Conservation (phyloP, 306 rosid genomes). For the Oemleria cerasiformis region DNA sequence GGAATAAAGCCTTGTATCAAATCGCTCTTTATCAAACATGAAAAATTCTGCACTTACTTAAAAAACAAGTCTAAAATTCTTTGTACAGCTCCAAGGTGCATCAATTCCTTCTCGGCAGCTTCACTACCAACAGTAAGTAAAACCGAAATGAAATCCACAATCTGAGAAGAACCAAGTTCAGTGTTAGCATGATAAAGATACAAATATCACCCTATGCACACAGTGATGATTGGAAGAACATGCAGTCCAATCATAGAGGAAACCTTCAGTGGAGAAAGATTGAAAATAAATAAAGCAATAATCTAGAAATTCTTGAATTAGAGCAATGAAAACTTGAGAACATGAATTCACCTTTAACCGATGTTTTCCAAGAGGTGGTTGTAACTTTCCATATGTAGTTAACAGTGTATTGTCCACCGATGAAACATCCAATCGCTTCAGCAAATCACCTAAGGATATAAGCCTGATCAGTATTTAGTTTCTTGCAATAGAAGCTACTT, state of each 20-base stretch:
- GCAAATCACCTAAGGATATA: constrained; percentile 70
- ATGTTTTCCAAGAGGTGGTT: constrained; percentile 97
- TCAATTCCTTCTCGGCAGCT: constrained; percentile 88
- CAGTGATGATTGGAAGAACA: not conserved
- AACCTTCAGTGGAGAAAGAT: not conserved
- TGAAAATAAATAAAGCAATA: not conserved
- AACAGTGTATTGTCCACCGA: constrained; percentile 58
- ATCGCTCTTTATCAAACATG: constrained; percentile 20
- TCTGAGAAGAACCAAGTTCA: constrained; percentile 46
- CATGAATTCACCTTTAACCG: constrained; percentile 72
- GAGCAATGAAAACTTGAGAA: constrained; percentile 7
- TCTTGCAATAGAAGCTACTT: not conserved
- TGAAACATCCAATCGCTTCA: constrained; percentile 78
- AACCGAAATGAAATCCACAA: constrained; percentile 89
- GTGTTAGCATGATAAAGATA: constrained; percentile 13
- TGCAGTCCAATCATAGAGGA: not conserved
- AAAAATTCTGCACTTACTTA: constrained; percentile 55
- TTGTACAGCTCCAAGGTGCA: constrained; percentile 75
- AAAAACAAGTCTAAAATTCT: constrained; percentile 79
- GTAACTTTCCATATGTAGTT: constrained; percentile 92
- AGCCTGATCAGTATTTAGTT: constrained; percentile 13
- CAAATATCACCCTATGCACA: not conserved
- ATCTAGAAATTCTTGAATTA: not conserved
- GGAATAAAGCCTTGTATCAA: constrained; percentile 28
- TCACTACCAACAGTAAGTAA: constrained; percentile 79